Conservation (phyloP, 768 basidiomycete genomes). For the Gelatoporia subvermispora region DNA sequence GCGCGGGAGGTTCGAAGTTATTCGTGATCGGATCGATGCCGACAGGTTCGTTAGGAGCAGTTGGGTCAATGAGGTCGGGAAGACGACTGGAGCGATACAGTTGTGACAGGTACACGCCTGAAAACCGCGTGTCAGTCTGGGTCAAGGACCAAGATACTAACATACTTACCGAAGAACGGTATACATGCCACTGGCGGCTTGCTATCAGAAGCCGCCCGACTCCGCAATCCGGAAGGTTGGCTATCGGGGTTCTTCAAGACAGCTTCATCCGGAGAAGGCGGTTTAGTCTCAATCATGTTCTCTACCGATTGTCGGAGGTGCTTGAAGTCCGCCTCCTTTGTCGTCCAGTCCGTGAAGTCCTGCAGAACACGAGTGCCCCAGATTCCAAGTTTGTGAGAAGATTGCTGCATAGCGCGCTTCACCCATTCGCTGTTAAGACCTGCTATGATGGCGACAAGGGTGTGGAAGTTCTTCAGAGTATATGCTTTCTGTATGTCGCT, state of each 20-base stretch:
- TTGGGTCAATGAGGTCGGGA: constrained; percentile 81
- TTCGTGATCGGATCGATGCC: constrained; percentile 57
- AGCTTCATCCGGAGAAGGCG: constrained; percentile 41
- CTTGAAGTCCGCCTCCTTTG: constrained; percentile 64
- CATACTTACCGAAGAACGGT: constrained; percentile 71
- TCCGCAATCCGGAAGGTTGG: constrained; percentile 27
- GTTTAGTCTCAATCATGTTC: constrained; percentile 61
- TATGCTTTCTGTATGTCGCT: constrained; percentile 65
- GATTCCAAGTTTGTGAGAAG: constrained; percentile 60
- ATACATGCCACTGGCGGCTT: constrained; percentile 51
- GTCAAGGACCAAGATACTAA: no score
- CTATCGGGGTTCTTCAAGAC: constrained; percentile 42
- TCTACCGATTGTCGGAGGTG: constrained; percentile 64
- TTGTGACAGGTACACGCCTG: constrained; percentile 76
- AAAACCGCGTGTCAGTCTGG: background rate
- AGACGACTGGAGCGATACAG: constrained; percentile 59
- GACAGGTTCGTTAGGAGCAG: constrained; percentile 65
- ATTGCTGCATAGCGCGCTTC: constrained; percentile 56
- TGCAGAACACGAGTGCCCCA: constrained; percentile 72
- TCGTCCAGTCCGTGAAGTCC: constrained; percentile 65
- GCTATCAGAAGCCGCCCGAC: constrained; percentile 33
- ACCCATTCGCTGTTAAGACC: constrained; percentile 73
- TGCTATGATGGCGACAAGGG: constrained; percentile 73
- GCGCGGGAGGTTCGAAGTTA: constrained; percentile 63
- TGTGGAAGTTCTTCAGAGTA: constrained; percentile 68